These are phyloP conservation scores for Coemansia sp. DNA, from an alignment of 192 early-diverging fungal species.

Conservation along the genomic window DNA sequence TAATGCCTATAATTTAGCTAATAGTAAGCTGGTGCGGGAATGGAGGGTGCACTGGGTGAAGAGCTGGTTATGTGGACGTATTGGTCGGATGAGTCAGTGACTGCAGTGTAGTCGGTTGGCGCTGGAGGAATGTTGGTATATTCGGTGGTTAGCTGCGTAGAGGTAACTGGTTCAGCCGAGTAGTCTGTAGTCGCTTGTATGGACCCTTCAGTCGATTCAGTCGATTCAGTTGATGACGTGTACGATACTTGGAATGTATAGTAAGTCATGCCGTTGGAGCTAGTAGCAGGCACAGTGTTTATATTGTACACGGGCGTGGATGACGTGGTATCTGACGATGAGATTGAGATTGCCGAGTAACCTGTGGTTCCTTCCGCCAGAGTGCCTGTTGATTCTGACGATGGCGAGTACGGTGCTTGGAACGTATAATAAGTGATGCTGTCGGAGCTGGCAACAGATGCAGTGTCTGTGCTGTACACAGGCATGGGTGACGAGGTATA, in stretches of 20 bases:
- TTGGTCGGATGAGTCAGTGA: not conserved
- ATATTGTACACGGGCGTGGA: not conserved
- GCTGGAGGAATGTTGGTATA: not conserved
- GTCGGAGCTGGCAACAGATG: not conserved
- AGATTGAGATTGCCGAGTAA: not conserved
- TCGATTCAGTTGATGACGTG: not conserved
- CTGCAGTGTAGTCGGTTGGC: not conserved
- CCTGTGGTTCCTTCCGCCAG: not conserved
- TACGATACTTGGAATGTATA: constrained; percentile 6
- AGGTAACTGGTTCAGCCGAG: not conserved
- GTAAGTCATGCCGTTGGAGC: not conserved
- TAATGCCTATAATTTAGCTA: too few species aligned
- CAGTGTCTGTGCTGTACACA: not conserved
- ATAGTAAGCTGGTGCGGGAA: not conserved
- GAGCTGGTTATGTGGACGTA: not conserved
- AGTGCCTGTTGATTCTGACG: not conserved
- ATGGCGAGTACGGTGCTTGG: not conserved
- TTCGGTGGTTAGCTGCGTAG: not conserved
- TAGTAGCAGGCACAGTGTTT: not conserved
- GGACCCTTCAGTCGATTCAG: not conserved
- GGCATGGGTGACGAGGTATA: not conserved
- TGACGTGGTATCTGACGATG: not conserved
- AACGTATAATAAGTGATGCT: constrained; percentile 1
- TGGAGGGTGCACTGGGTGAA: not conserved
- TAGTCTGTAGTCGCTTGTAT: not conserved